phyloP scores from a whole-genome alignment of 805 yeast species.

The Ogataea wickerhamii region DNA sequence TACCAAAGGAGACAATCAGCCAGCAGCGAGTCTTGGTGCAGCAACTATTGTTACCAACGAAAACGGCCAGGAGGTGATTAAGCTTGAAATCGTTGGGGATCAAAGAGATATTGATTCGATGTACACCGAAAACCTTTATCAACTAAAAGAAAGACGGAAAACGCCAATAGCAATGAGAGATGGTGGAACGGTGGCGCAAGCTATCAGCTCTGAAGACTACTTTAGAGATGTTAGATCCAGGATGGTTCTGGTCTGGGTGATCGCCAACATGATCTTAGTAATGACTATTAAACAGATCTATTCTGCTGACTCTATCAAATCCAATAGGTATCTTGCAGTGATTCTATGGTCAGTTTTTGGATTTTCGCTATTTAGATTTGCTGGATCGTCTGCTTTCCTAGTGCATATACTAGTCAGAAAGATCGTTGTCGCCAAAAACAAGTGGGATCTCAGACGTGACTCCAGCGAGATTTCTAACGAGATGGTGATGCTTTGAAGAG shows the following conservation, averaged over 20 bases:
- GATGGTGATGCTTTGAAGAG: conserved; percentile 17
- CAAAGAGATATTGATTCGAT: conserved; percentile 78
- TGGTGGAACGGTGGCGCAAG: conserved; percentile 37
- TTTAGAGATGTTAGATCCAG: conserved; percentile 93
- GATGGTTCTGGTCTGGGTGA: conserved; percentile 94
- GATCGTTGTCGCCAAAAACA: conserved; percentile 29
- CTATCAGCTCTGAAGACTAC: conserved; percentile 66
- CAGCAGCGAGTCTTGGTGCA: conserved; percentile 66
- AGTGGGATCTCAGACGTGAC: conserved; percentile 27
- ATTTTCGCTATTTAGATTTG: conserved; percentile 74
- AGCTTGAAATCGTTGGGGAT: conserved; percentile 67
- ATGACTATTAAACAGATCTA: conserved; percentile 88
- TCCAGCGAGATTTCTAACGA: conserved; percentile 18
- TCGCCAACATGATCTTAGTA: conserved; percentile 72
- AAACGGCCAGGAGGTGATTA: conserved; percentile 79
- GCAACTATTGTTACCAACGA: conserved; percentile 80
- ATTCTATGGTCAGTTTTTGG: conserved; percentile 92
- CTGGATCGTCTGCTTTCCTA: conserved; percentile 76
- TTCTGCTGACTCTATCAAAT: conserved; percentile 56
- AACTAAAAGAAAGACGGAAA: conserved; percentile 66
- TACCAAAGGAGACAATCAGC: conserved; percentile 88
- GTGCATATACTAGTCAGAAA: conserved; percentile 36
- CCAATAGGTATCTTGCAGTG: conserved; percentile 75
- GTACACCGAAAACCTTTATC: conserved; percentile 69
- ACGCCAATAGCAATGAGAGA: conserved; percentile 50